phyloP scores from a whole-genome alignment of 352 stramenopile species.

The Salisapilia sapeloensis region DNA sequence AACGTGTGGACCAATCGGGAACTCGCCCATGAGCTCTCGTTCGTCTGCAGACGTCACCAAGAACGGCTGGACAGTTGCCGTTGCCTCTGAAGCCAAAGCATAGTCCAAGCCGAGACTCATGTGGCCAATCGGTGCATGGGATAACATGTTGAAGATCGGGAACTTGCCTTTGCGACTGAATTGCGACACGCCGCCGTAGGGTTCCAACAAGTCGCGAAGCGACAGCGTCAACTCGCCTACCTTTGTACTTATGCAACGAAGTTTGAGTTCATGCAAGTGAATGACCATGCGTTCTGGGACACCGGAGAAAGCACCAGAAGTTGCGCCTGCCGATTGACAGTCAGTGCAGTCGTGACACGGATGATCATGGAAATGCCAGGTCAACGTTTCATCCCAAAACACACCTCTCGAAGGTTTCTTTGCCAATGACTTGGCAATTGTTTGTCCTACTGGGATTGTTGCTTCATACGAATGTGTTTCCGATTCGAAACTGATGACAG shows the following conservation, averaged over 20 bases:
- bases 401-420: no score
- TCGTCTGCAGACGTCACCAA: constrained; percentile 46
- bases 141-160: constrained; percentile 52
- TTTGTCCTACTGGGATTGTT: constrained; percentile 53
- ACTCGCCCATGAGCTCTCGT: constrained; percentile 54
- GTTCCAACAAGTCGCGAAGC: constrained; percentile 53
- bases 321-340: constrained; percentile 35
- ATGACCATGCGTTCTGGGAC: constrained; percentile 68
- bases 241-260: constrained; percentile 73
- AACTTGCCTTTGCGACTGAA: constrained; percentile 36
- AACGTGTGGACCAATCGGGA: constrained; percentile 30
- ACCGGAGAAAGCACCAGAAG: constrained; percentile 40
- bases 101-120: constrained; percentile 53
- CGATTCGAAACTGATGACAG: constrained; percentile 75
- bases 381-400: constrained; percentile 63
- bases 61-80: constrained; percentile 28
- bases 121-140: no score
- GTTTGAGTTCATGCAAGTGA: constrained; percentile 69
- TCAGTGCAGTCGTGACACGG: constrained; percentile 51
- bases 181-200: constrained; percentile 51
- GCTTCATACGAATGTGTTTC: constrained; percentile 67
- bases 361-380: constrained; percentile 69
- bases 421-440: constrained; percentile 36
- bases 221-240: constrained; percentile 62
- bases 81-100: constrained; percentile 26